Conservation (phyloP, 2,329 filamentous ascomycete species). For the Dothideomycetidae sp. region DNA sequence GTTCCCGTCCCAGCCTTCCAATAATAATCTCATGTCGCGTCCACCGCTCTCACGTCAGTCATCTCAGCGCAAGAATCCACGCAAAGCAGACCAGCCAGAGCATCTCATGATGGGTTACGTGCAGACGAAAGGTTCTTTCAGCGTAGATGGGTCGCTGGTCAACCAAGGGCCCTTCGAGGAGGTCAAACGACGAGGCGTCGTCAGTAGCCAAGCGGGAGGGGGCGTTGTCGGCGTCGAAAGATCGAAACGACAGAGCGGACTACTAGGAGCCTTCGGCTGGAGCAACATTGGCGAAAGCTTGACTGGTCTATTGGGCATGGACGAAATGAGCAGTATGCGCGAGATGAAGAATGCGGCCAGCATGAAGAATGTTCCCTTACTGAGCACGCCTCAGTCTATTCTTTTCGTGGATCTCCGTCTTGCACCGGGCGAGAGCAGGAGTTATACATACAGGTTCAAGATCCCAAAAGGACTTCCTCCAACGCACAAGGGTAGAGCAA, state of each 20-base stretch:
- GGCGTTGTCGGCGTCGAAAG: slow-evolving; percentile 72
- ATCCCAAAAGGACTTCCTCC: slow-evolving; percentile 83
- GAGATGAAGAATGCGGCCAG: slow-evolving; percentile 85
- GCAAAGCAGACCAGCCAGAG: slow-evolving; percentile 43
- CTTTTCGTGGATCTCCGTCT: slow-evolving; percentile 87
- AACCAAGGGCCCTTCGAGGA: slow-evolving; percentile 85
- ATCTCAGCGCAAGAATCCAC: slow-evolving; percentile 23
- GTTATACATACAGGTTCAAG: slow-evolving; percentile 74
- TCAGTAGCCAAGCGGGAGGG: slow-evolving; percentile 68
- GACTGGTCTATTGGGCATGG: slow-evolving; percentile 70
- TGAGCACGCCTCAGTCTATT: slow-evolving; percentile 92
- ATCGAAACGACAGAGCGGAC: slow-evolving; percentile 58
- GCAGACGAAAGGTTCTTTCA: slow-evolving; percentile 84
- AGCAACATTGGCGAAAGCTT: slow-evolving; percentile 75
- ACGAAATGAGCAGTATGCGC: slow-evolving; percentile 82
- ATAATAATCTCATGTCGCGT: slow-evolving; percentile 39
- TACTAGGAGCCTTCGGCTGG: slow-evolving; percentile 79
- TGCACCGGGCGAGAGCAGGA: slow-evolving; percentile 73
- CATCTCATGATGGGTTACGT: slow-evolving; percentile 96
- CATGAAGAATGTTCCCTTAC: slow-evolving; percentile 71
- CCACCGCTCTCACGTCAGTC: slow-evolving; percentile 23
- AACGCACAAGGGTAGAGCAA: slow-evolving; percentile 76
- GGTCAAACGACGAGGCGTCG: slow-evolving; percentile 84
- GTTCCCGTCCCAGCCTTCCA: slow-evolving; percentile 29
- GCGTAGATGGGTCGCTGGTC: slow-evolving; percentile 77